Conservation (phyloP, 257 asterid genomes). For the Phtheirospermum japonicum region DNA sequence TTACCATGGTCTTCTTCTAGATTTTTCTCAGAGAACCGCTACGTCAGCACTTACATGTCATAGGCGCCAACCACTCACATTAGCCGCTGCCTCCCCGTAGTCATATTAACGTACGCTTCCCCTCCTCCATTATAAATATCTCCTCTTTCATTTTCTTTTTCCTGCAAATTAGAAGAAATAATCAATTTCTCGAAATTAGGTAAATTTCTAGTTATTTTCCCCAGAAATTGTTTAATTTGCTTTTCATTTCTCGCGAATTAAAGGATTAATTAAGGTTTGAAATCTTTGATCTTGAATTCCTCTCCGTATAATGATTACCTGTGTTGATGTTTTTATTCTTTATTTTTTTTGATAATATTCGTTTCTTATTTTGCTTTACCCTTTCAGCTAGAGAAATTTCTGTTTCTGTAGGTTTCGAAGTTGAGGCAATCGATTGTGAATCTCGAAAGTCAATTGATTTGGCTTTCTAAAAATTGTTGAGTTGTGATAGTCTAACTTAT, state of each 20-base stretch:
- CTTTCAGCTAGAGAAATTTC: too few species aligned
- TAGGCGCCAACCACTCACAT: slow-evolving; percentile 19
- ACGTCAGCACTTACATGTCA: slow-evolving; percentile 29
- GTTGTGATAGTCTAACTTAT: too few species aligned
- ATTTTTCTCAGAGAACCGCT: neutral
- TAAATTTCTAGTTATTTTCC: slow-evolving; percentile 13
- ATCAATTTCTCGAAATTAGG: slow-evolving; percentile 26
- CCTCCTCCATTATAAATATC: slow-evolving; percentile 19
- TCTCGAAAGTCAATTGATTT: neutral
- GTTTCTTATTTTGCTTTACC: too few species aligned
- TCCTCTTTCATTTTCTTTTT: neutral
- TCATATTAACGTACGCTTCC: slow-evolving; percentile 29
- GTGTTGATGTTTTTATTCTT: too few species aligned
- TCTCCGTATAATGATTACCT: too few species aligned
- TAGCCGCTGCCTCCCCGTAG: slow-evolving; percentile 9
- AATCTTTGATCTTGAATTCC: slow-evolving; percentile 19
- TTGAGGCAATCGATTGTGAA: too few species aligned
- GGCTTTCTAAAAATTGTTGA: neutral
- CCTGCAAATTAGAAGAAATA: slow-evolving; percentile 29
- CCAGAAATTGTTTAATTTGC: neutral
- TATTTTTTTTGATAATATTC: too few species aligned
- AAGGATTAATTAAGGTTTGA: slow-evolving; percentile 2
- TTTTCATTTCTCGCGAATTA: neutral
- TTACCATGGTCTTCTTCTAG: too few species aligned
- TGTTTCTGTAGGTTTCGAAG: too few species aligned